Evolutionary conservation across 805 yeast species (phyloP).

Genomic region (Kluyveromyces lactis): DNA sequence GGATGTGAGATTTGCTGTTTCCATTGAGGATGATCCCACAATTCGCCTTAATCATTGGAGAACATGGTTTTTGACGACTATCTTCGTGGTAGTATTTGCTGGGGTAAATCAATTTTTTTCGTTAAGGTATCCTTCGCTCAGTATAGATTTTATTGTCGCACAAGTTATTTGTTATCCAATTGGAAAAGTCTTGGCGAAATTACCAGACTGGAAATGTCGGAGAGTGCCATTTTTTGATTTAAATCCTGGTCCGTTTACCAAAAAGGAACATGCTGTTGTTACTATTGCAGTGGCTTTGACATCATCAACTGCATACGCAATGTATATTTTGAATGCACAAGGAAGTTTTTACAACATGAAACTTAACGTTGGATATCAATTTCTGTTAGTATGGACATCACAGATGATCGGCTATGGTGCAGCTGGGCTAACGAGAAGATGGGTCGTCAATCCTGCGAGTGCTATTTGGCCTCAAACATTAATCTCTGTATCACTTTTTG

Average conservation of each 20-base stretch:
- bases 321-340: slow-evolving; percentile 45
- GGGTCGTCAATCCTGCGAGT: slow-evolving; percentile 51
- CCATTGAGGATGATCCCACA: slow-evolving; percentile 42
- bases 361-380: slow-evolving; percentile 40
- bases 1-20: slow-evolving; percentile 52
- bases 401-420: slow-evolving; percentile 61
- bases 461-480: slow-evolving; percentile 59
- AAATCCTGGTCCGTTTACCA: slow-evolving; percentile 46
- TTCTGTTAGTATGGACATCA: slow-evolving; percentile 45
- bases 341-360: slow-evolving; percentile 38
- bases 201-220: slow-evolving; percentile 34
- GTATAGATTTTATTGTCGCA: slow-evolving; percentile 43
- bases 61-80: slow-evolving; percentile 44
- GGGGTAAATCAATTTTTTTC: slow-evolving; percentile 50
- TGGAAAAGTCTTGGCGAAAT: slow-evolving; percentile 36
- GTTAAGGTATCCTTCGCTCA: slow-evolving; percentile 42
- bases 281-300: slow-evolving; percentile 40
- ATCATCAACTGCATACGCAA: slow-evolving; percentile 44
- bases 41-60: slow-evolving; percentile 45
- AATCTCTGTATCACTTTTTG: slow-evolving; percentile 49
- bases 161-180: slow-evolving; percentile 47
- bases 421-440: slow-evolving; percentile 52
- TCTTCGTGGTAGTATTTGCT: slow-evolving; percentile 46
- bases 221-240: slow-evolving; percentile 28
- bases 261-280: slow-evolving; percentile 45